Evolutionary conservation across 1,139 yeast species (phyloP), one percentile per base, ranked within the genome.

Genomic region (Yamadazyma epiphylla): DNA sequence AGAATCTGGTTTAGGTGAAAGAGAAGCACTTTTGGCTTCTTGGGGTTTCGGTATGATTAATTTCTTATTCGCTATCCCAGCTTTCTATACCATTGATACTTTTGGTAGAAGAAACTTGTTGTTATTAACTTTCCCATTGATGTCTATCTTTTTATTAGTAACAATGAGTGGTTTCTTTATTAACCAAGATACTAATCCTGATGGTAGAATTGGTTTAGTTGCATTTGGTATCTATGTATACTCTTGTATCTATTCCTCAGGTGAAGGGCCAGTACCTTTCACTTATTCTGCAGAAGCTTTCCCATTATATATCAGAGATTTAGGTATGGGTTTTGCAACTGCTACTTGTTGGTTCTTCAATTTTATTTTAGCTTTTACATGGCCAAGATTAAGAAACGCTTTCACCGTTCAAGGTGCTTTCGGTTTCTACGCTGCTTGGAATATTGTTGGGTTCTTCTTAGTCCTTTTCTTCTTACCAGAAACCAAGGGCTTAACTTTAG

Each of bases 251-350:
- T 86, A 86, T 58, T 83, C 94, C 0, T 79, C 85, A 3, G 91
- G 94, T 38, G 87, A 83, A 60, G 95, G 95, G 27, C 95, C 94
- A 10, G 94, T 86, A 29, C 94, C 95, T 5, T 86, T 86, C 64
- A 83, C 94, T 2, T 84, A 85, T 52, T 80, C 94, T 19, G 94
- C 95, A 12, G 94, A 86, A 56, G 84, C 40, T 31, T 86, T 85
- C 68, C 89, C 94, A 33, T 68, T 86, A 43, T 84, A 84, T 48
- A 80, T 85, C 39, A 78, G 95, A 60, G 94, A 87, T 48, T 62
- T 85, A 31, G 94, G 95, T 35, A 84, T 88, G 81, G 80, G 91
- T 4, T 67, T 80, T 44, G 95, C 94, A 13, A 82, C 91, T 19
- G 84, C 89, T 15, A 80, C 88, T 12, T 71, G 87, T 54, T 86